Base-by-base conservation (phyloP, 2,329 filamentous ascomycete genomes). In the Aspergillus piperis region DNA sequence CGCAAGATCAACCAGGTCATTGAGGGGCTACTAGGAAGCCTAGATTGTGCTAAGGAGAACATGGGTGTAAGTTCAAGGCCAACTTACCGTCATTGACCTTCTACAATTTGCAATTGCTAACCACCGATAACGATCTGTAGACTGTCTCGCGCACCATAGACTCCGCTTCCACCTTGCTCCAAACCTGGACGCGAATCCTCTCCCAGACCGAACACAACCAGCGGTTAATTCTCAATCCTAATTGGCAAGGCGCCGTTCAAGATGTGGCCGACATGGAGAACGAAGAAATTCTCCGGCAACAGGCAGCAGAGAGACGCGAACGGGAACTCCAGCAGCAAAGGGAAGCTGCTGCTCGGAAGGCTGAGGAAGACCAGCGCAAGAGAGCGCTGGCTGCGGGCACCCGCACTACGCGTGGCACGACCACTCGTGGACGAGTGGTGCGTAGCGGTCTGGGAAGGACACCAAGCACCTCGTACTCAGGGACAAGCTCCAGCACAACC, bases 151-250 rank as follows among this genome's bases (percentile, higher is more conserved):
- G 85, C 63, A 97, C 95, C 3, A 92, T 98, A 44, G 85, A 85
- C 66, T 94, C 93, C 58, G 92, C 95, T 3, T 96, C 93, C 13
- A 90, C 90, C 1, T 85, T 99, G 13, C 87, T 99, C 32, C 92
- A 96, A 70, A 96, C 93, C 15, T 99, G 94, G 94, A 96, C 92
- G 8, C 88, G 92, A 55, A 97, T 99, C 66, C 85, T 99, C 11
- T 95, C 92, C 6, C 95, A 99, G 77, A 97, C 95, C 4, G 95
- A 99, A 77, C 95, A 99, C 78, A 98, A 96, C 73, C 93, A 98
- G 75, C 88, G 95, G 23, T 82, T 99, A 54, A 89, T 99, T 48
- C 83, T 98, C 49, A 90, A 96, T 71, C 90, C 92, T 2, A 83
- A 87, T 60, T 99, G 94, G 92, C 89, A 94, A 72, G 95, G 95